These are phyloP conservation scores for Telfairia occidentalis DNA, from an alignment of 331 rosid species.

Conservation along the genomic window DNA sequence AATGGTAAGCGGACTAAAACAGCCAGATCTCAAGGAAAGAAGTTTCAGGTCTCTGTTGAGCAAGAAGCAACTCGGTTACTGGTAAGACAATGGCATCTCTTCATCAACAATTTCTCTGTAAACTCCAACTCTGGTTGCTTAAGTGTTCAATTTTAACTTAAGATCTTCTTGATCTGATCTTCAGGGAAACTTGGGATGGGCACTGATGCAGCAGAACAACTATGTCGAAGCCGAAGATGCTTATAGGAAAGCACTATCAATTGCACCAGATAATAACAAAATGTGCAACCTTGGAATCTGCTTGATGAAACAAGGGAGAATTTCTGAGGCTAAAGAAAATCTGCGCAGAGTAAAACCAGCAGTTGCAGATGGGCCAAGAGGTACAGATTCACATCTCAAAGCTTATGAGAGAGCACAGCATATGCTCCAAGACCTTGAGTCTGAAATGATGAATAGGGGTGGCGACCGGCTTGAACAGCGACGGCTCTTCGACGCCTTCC, in stretches of 20 bases:
- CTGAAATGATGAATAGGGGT: constrained; percentile 69
- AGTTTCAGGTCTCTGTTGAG: constrained; percentile 92
- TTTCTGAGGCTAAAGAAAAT: constrained; percentile 72
- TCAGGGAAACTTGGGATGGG: constrained; percentile 97
- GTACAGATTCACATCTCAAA: constrained; percentile 90
- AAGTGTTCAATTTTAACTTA: background rate
- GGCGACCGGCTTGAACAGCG: constrained; percentile 77
- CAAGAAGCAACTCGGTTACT: constrained; percentile 95
- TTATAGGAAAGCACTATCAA: constrained; percentile 64
- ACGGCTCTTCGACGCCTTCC: constrained; percentile 72
- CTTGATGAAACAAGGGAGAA: constrained; percentile 96
- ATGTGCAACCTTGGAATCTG: constrained; percentile 99
- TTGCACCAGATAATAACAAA: constrained; percentile 81
- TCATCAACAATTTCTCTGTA: background rate
- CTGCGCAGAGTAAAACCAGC: constrained; percentile 71
- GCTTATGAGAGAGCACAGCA: constrained; percentile 99
- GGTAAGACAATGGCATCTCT: constrained; percentile 25
- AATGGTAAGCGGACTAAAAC: constrained; percentile 96
- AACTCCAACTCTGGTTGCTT: background rate
- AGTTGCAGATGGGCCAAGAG: constrained; percentile 82
- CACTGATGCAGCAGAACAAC: constrained; percentile 89
- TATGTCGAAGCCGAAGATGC: constrained; percentile 96
- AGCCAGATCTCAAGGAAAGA: constrained; percentile 94
- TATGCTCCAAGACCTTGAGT: constrained; percentile 85
- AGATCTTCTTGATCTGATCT: background rate